These are phyloP conservation scores for Penicillium sp. DNA, from an alignment of 2,329 filamentous ascomycete species.

Conservation along the genomic window DNA sequence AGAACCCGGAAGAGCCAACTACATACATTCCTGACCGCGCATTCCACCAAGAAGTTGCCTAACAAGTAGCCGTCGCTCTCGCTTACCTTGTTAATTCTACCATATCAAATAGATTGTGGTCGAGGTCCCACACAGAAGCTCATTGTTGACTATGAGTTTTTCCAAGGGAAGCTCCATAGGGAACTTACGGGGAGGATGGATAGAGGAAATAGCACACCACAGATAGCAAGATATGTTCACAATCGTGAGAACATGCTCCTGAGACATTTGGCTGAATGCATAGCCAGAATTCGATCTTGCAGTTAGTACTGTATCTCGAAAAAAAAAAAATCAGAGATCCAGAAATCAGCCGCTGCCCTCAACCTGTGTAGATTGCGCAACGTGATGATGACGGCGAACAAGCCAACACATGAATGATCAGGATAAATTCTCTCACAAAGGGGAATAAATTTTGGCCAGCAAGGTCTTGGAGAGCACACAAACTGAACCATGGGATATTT, in stretches of 20 bases:
- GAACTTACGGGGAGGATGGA: not conserved
- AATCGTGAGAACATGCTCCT: not conserved
- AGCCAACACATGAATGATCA: conserved; percentile 44
- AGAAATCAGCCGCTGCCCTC: no score
- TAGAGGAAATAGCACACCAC: no score
- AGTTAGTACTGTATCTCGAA: not conserved
- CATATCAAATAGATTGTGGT: not conserved
- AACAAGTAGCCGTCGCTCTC: not conserved
- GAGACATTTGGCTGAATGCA: not conserved
- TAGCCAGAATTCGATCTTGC: not conserved
- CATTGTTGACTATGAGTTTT: not conserved
- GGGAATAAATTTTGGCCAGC: conserved; percentile 35
- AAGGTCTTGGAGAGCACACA: conserved; percentile 25
- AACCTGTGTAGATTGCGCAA: conserved; percentile 26
- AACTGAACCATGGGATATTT: not conserved
- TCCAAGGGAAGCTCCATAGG: not conserved
- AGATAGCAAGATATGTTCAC: not conserved
- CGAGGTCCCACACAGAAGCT: not conserved
- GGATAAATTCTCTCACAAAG: conserved; percentile 37
- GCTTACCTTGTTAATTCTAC: no score
- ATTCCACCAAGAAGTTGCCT: not conserved
- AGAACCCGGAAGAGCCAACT: not conserved
- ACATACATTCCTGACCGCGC: not conserved
- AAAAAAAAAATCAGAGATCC: no score
- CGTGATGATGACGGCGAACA: conserved; percentile 45